Evolutionary conservation across 345 rosid species (phyloP).

Genomic region (Raphanus sativus): DNA sequence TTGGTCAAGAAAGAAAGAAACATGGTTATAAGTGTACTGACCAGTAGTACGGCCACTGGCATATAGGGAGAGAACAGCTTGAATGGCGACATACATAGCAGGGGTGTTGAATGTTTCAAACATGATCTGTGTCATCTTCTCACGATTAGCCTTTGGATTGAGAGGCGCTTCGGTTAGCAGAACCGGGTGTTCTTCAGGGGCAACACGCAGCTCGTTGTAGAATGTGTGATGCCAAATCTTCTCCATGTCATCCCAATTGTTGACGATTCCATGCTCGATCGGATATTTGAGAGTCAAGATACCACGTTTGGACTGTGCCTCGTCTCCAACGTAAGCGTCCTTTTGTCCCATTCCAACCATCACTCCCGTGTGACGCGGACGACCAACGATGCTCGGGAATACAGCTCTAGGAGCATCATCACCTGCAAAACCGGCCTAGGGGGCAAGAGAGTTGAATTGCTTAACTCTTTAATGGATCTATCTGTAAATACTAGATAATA

Average conservation of each 20-base stretch:
- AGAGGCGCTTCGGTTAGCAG: conserved; percentile 71
- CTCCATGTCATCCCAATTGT: conserved; percentile 73
- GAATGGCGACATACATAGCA: conserved; percentile 67
- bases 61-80: conserved; percentile 68
- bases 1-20: neutral
- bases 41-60: conserved; percentile 79
- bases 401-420: conserved; percentile 80
- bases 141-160: conserved; percentile 66
- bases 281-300: conserved; percentile 66
- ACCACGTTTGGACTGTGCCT: conserved; percentile 76
- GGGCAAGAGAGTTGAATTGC: neutral
- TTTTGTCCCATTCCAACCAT: conserved; percentile 74
- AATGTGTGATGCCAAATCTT: conserved; percentile 72
- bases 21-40: conserved; percentile 25
- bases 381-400: conserved; percentile 68
- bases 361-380: conserved; percentile 68
- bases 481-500: neutral
- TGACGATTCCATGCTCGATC: conserved; percentile 69
- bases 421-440: conserved; percentile 69
- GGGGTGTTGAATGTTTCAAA: conserved; percentile 64
- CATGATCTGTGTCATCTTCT: conserved; percentile 71
- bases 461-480: neutral
- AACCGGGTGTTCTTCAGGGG: conserved; percentile 69
- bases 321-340: conserved; percentile 67
- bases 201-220: conserved; percentile 62